Evolutionary conservation across 345 rosid species (phyloP), one percentile per base, ranked within the genome.

Genomic region (Gossypium mustelinum): DNA sequence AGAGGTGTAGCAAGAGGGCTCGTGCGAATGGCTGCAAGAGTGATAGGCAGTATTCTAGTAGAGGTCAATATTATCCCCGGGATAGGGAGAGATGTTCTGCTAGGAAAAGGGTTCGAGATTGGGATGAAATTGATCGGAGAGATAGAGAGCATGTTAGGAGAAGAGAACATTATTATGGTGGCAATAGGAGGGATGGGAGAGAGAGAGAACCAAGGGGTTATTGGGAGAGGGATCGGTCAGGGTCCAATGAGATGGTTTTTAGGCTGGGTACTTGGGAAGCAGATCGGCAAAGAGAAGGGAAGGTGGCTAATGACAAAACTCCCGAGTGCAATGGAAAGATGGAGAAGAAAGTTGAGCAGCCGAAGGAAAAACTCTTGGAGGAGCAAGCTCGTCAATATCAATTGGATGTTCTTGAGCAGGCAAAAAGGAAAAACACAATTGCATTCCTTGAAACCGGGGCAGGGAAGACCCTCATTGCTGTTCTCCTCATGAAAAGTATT

Each of bases 371-470:
- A 73, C 66, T 88, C 61, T 87, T 88, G 41, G 98, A 91, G 83
- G 98, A 92, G 82, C 86, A 95, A 68, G 99, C 98, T 11, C 93
- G 99, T 10, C 73, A 88, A 61, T 95, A 95, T 81, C 99, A 95
- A 57, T 85, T 93, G 81, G 99, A 95, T 80, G 99, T 93, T 72
- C 96, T 95, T 69, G 98, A 95, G 70, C 99, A 95, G 76, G 99
- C 99, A 3, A 91, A 89, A 89, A 84, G 81, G 68, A 90, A 79
- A 79, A 95, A 95, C 84, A 95, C 98, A 1, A 95, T 95, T 56
- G 98, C 99, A 70, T 95, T 95, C 76, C 98, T 95, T 44, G 99
- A 95, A 82, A 95, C 99, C 0, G 99, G 99, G 44, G 97, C 98
- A 2, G 99, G 99, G 78, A 95, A 95, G 93, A 95, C 99, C 0